Base-by-base conservation (phyloP, 208 protist genomes). In the Vickermania spadyakhi region DNA sequence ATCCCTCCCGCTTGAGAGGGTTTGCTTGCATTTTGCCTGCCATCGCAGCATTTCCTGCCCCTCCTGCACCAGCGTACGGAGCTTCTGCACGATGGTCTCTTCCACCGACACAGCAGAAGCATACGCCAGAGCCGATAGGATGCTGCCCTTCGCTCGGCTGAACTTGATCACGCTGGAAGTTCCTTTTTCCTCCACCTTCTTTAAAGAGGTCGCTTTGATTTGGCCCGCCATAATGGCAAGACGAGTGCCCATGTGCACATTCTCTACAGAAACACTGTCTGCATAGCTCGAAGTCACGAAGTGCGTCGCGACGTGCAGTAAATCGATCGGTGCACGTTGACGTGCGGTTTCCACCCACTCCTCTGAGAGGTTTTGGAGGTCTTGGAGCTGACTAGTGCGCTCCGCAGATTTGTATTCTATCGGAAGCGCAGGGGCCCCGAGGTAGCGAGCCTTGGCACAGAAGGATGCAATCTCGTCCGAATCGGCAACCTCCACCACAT, bases 401-500 rank as follows among this genome's bases (percentile, higher is more conserved):
- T 86, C 86, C 21, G 55, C 42, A 64, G 75, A 86, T 50, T 79
- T 61, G 22, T 66, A 60, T 58, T 80, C 73, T 0, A 78, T 60
- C 18, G 75, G 58, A 27, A 89, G 68, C 1, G 82, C 76, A 22
- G 80, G 82, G 3, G 64, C 58, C 23, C 69, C 70, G 5, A 67
- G 56, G 53, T 84, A 83, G 27, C 77, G 75, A 45, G 85, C 56
- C 42, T 68, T 67, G 14, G 62, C 56, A 62, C 82, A 93, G 56
- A 89, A 80, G 29, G 29, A 50, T 31, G 79, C 82, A 52, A 90
- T 62, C 21, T 89, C 71, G 5, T 67, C 58, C 13, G 71, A 65
- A 30, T 62, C 73, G 49, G 80, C 82, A 14, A 27, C 41, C 41
- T 88, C 75, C 14, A 89, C 62, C 41, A 89, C 56, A 70, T 89